Conservation (phyloP, 495 filamentous ascomycete species). For the Trichoderma gamsii region DNA sequence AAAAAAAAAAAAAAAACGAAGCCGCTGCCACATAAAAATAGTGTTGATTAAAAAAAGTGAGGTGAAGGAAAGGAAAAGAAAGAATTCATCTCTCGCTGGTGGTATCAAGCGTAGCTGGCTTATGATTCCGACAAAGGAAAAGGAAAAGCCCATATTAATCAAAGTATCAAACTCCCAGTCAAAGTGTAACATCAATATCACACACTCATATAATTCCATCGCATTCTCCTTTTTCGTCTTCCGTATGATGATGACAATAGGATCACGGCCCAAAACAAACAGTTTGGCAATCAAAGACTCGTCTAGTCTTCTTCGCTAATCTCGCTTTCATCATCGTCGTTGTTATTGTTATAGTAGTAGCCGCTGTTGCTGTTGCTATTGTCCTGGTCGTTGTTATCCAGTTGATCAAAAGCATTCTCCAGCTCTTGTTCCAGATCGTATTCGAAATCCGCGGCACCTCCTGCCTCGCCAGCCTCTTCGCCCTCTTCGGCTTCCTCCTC, state of each 20-base stretch:
- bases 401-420: constrained; percentile 25
- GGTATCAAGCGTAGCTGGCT: neutral
- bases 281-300: too few relatives aligned
- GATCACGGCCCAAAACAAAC: neutral
- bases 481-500: constrained; percentile 29
- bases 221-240: neutral
- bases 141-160: neutral
- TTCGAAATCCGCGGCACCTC: constrained; percentile 25
- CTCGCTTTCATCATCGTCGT: constrained; percentile 31
- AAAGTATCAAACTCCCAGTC: neutral
- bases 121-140: neutral
- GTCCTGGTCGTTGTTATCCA: constrained; percentile 6
- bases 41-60: neutral
- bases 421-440: constrained; percentile 35
- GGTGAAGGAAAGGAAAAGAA: neutral
- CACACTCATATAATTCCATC: too few relatives aligned
- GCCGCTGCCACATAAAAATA: neutral
- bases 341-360: constrained; percentile 18
- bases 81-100: constrained; percentile 4
- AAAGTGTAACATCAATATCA: neutral
- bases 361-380: constrained; percentile 30
- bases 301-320: constrained; percentile 36
- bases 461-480: constrained; percentile 31
- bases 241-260: neutral
- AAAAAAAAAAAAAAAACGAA: neutral